Base-by-base conservation (phyloP, 2,329 filamentous ascomycete genomes). In the Chaetomium olivaceum region DNA sequence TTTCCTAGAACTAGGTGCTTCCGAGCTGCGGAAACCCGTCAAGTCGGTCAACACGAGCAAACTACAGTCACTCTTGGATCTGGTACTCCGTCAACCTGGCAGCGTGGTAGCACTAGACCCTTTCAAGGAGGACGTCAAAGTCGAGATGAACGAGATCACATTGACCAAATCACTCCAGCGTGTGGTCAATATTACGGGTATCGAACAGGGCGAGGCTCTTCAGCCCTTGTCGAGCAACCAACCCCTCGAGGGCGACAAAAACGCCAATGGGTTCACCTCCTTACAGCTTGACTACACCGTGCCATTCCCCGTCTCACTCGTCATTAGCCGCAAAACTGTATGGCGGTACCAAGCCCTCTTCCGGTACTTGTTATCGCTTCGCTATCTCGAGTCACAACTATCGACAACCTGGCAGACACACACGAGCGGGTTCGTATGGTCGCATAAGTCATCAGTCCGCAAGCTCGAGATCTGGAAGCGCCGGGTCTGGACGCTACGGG, bases 111-210 rank as follows among this genome's bases (percentile, higher is more conserved):
- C 93, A 0, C 86, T 96, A 65, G 95, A 99, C 75, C 93, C 94
- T 0, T 99, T 96, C 83, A 99, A 98, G 75, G 95, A 99, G 79
- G 94, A 99, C 75, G 92, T 99, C 77, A 96, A 96, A 77, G 92
- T 99, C 25, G 90, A 93, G 73, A 97, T 98, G 91, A 97, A 97
- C 76, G 93, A 97, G 72, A 89, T 94, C 48, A 92, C 92, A 6
- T 86, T 99, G 55, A 96, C 93, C 14, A 96, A 96, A 74, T 96
- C 93, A 80, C 82, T 99, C 66, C 96, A 97, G 85, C 90, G 94
- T 61, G 94, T 99, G 61, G 94, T 99, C 69, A 97, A 93, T 74
- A 96, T 98, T 70, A 96, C 93, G 3, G 95, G 95, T 54, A 91
- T 98, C 67, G 94, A 98, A 72, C 91, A 96, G 76, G 92, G 94